Conservation (phyloP, 2,329 filamentous ascomycete genomes). For the Drechmeria coniospora region DNA sequence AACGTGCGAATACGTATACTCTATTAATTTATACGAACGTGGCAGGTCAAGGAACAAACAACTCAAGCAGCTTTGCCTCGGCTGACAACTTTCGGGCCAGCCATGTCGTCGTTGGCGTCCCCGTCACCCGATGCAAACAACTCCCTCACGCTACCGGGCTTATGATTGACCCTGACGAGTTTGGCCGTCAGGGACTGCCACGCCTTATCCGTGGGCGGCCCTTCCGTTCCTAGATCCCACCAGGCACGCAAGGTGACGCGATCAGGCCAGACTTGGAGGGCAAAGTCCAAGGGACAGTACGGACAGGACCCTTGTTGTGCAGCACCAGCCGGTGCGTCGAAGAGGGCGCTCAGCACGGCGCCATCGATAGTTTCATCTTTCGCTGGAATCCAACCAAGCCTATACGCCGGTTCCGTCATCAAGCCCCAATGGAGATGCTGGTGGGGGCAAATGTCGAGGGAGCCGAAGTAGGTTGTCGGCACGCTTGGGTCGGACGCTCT, state of each 20-base stretch:
- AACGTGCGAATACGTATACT: no score
- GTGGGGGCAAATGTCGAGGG: neutral
- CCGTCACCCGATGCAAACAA: neutral
- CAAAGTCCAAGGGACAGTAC: conserved; percentile 4
- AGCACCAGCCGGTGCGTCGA: neutral
- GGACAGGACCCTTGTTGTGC: conserved; percentile 1
- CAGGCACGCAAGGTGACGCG: conserved; percentile 2
- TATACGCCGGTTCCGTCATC: no score
- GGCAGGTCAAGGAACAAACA: no score
- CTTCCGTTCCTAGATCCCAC: conserved; percentile 6
- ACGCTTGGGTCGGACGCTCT: neutral
- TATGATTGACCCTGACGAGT: neutral
- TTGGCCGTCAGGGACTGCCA: conserved; percentile 1
- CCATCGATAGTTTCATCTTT: neutral
- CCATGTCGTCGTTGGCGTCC: no score
- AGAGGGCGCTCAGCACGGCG: neutral
- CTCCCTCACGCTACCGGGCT: neutral
- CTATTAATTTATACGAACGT: no score
- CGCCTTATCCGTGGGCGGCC: neutral
- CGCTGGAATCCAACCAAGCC: neutral
- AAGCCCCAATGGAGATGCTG: neutral
- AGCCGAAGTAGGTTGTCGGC: neutral
- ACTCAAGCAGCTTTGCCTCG: no score
- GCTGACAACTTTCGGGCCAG: no score
- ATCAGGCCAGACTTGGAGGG: neutral